These are phyloP conservation scores for Iberis pinnata DNA, from an alignment of 345 rosid species.

Conservation along the genomic window DNA sequence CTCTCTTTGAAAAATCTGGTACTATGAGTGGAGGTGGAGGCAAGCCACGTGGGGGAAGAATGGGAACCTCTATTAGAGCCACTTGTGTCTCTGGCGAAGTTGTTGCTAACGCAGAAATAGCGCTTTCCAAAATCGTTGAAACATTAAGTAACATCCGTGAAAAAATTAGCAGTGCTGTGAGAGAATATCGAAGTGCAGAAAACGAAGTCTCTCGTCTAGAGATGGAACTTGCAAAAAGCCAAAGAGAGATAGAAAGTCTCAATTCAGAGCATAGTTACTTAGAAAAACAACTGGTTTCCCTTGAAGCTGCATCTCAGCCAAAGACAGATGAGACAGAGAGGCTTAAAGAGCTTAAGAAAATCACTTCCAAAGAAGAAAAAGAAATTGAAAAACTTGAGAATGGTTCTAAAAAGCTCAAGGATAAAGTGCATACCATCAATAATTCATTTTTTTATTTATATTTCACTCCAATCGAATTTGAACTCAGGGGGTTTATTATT, in stretches of 20 bases:
- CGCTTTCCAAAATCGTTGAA: conserved; percentile 52
- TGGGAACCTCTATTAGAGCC: conserved; percentile 87
- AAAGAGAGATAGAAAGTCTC: conserved; percentile 90
- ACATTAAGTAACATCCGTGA: conserved; percentile 49
- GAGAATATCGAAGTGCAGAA: conserved; percentile 56
- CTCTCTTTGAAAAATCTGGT: conserved; percentile 92
- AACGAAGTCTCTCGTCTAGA: conserved; percentile 51
- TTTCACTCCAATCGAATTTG: conserved; percentile 2
- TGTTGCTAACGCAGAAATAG: conserved; percentile 60
- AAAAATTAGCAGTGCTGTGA: conserved; percentile 58
- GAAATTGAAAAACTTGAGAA: conserved; percentile 57
- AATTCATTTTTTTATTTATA: background rate
- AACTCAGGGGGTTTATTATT: conserved; percentile 13
- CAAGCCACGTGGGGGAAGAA: conserved; percentile 93
- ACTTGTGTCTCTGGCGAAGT: conserved; percentile 66
- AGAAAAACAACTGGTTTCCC: conserved; percentile 65
- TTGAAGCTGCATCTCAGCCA: conserved; percentile 76
- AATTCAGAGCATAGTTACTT: conserved; percentile 61
- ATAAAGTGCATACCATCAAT: conserved; percentile 42
- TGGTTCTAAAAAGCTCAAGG: conserved; percentile 75
- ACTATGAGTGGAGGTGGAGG: conserved; percentile 99
- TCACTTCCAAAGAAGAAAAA: conserved; percentile 52
- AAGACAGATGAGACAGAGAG: conserved; percentile 62
- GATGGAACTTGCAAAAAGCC: conserved; percentile 86
- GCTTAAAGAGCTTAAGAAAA: conserved; percentile 56